Evolutionary conservation across 192 early-diverging fungal genomes (phyloP).

Genomic region (Rhizoclosmatium globosum): DNA sequence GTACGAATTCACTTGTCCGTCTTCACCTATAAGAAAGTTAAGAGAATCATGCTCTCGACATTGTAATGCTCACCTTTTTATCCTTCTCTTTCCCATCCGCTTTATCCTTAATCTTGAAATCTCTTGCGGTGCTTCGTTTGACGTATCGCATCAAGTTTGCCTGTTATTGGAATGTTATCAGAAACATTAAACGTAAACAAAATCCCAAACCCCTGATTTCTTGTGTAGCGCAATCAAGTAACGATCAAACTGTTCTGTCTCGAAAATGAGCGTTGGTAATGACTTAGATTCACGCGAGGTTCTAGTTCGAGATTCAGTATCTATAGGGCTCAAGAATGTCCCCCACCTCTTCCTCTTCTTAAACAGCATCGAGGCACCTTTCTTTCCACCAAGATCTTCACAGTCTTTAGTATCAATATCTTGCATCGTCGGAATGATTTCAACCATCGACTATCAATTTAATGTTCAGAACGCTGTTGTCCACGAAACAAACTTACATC

Average conservation of each 20-base stretch:
- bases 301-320: not conserved
- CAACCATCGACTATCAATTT: slow-evolving; percentile 2
- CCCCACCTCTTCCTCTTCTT: slow-evolving; percentile 26
- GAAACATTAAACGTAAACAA: slow-evolving; percentile 1
- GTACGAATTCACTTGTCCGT: not conserved
- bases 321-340: not conserved
- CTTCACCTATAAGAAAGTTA: not conserved
- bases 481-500: slow-evolving; percentile 9
- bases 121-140: slow-evolving; percentile 79
- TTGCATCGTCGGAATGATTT: slow-evolving; percentile 21
- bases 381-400: not conserved
- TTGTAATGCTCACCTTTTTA: not conserved
- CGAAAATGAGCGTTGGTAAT: slow-evolving; percentile 76
- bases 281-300: slow-evolving; percentile 69
- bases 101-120: slow-evolving; percentile 75
- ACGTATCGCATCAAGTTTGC: slow-evolving; percentile 75
- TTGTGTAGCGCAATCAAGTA: slow-evolving; percentile 73
- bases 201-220: slow-evolving; percentile 62
- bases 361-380: slow-evolving; percentile 15
- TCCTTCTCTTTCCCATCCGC: slow-evolving; percentile 5
- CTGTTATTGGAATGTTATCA: slow-evolving; percentile 6
- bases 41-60: not conserved
- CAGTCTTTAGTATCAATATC: slow-evolving; percentile 11
- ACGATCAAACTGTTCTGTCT: slow-evolving; percentile 80
- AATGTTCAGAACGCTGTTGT: not conserved